Conservation (phyloP, 441 rosid species). For the Pelargonium cotyledonis region DNA sequence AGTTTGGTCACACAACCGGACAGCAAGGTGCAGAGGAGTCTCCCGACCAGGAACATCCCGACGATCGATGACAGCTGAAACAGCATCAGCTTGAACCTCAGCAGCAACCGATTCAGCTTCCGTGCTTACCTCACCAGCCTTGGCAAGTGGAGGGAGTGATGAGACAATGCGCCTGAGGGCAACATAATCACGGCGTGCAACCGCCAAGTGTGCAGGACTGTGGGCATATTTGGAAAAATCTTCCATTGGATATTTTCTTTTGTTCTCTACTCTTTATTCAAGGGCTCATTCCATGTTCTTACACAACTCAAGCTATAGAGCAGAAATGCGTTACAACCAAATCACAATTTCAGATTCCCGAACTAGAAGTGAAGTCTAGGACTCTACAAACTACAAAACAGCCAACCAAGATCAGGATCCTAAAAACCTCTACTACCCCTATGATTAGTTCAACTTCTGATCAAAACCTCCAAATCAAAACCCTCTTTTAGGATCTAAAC, state of each 20-base stretch:
- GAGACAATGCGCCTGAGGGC: slow-evolving; percentile 50
- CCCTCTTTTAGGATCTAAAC: slow-evolving; percentile 11
- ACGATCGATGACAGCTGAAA: slow-evolving; percentile 63
- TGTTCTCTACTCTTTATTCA: slow-evolving; percentile 15
- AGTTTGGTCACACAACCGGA: slow-evolving; percentile 60
- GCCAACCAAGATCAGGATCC: slow-evolving; percentile 19
- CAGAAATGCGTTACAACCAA: slow-evolving; percentile 3
- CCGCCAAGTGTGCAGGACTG: slow-evolving; percentile 89
- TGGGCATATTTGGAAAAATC: slow-evolving; percentile 65
- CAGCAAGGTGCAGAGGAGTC: slow-evolving; percentile 94
- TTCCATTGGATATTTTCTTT: slow-evolving; percentile 42
- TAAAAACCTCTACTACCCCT: not conserved
- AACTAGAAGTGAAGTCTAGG: slow-evolving; percentile 14
- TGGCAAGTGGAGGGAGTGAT: slow-evolving; percentile 60
- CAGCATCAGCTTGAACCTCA: slow-evolving; percentile 71
- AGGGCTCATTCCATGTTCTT: slow-evolving; percentile 23
- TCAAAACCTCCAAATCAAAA: slow-evolving; percentile 18
- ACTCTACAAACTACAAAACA: slow-evolving; percentile 10
- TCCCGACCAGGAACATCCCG: slow-evolving; percentile 96
- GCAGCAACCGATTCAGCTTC: slow-evolving; percentile 77
- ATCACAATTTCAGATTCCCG: slow-evolving; percentile 1
- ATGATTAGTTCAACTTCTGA: slow-evolving; percentile 5
- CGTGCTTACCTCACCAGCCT: slow-evolving; percentile 76
- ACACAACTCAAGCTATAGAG: slow-evolving; percentile 11
- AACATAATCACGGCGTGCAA: slow-evolving; percentile 67